Conservation (phyloP, 148 eudicot species). For the Rhododendron simsii region DNA sequence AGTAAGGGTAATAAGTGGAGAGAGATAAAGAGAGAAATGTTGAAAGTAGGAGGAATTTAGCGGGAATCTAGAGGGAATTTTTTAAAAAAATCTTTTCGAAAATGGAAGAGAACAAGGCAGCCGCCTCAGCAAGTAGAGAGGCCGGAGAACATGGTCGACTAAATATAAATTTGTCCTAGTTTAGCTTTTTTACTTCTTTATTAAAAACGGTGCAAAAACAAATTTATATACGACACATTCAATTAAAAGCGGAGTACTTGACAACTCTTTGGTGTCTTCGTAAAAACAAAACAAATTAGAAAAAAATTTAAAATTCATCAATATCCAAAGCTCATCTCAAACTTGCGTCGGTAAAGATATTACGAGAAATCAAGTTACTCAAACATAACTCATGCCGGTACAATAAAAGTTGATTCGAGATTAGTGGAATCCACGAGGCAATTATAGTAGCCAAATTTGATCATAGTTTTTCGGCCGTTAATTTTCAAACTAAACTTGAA, state of each 20-base stretch:
- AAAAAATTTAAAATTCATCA: background rate
- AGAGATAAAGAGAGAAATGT: too few species aligned
- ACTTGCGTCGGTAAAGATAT: rapidly evolving
- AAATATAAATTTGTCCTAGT: too few species aligned
- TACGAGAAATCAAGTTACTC: background rate
- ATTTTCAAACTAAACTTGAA: background rate
- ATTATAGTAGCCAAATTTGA: background rate
- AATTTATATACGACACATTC: background rate
- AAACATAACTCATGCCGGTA: background rate
- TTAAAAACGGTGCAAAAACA: too few species aligned
- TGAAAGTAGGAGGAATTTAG: too few species aligned
- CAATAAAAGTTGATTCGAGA: too few species aligned
- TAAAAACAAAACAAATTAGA: background rate
- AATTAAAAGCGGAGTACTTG: background rate
- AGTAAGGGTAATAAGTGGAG: too few species aligned
- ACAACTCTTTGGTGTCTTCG: background rate
- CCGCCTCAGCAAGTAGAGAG: too few species aligned
- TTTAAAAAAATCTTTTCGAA: too few species aligned
- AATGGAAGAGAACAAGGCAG: too few species aligned
- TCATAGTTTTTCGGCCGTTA: background rate
- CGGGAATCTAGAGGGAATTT: too few species aligned
- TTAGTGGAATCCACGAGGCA: background rate
- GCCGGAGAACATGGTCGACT: too few species aligned
- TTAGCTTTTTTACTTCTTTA: background rate
- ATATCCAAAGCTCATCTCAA: background rate